A percentile compares a stretch with the other conserved stretches of the same genome.
Evolutionary conservation across 1,284 basidiomycete genomes (phyloP).

Genomic region (Leccinum fuscescens): DNA sequence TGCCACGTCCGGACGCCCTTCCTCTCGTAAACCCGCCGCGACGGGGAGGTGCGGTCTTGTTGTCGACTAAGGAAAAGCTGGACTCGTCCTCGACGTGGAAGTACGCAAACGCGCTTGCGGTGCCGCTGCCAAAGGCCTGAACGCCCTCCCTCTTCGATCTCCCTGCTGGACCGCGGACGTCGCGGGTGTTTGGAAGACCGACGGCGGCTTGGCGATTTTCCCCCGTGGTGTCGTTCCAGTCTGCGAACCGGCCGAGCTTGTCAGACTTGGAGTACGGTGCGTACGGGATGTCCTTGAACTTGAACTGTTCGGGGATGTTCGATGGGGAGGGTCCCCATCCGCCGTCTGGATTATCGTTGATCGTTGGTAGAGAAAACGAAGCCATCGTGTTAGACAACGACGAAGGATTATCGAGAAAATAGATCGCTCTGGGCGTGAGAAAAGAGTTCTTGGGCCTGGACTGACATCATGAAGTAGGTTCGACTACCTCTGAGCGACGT

Average conservation of each 20-base stretch:
- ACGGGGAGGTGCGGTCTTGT: conserved; percentile 65
- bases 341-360: conserved; percentile 79
- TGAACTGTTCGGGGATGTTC: conserved; percentile 74
- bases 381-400: conserved; percentile 46
- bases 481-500: neutral
- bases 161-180: conserved; percentile 46
- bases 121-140: conserved; percentile 78
- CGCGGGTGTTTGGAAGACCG: conserved; percentile 49
- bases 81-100: conserved; percentile 99
- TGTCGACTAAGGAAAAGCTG: conserved; percentile 96
- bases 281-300: conserved; percentile 91
- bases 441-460: conserved; percentile 27
- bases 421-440: conserved; percentile 42
- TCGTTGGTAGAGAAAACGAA: conserved; percentile 74
- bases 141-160: conserved; percentile 64
- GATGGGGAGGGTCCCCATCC: conserved; percentile 80
- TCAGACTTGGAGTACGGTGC: conserved; percentile 98
- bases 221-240: conserved; percentile 85
- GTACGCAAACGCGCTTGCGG: conserved; percentile 93
- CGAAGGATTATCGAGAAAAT: conserved; percentile 18
- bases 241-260: conserved; percentile 95
- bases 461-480: conserved; percentile 65
- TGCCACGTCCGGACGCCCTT: conserved; percentile 48
- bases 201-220: conserved; percentile 61
- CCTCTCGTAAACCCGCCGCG: conserved; percentile 66